Conservation (phyloP, 2,329 filamentous ascomycete genomes). For the Bretziella fagacearum region DNA sequence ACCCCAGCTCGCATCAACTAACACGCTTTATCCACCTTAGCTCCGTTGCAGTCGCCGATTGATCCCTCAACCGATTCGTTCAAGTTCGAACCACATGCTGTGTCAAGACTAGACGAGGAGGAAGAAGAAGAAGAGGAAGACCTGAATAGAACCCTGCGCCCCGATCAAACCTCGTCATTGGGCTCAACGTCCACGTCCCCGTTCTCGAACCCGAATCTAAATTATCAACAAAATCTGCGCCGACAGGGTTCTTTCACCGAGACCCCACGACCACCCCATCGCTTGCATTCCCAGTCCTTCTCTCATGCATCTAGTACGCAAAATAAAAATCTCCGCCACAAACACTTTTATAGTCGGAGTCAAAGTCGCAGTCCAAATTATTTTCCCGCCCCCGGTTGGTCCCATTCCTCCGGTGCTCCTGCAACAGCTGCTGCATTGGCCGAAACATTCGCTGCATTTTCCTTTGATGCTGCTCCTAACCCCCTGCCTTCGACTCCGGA, state of each 20-base stretch:
- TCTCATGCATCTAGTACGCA: background rate
- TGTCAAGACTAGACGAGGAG: slow-evolving; percentile 36
- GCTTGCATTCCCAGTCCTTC: slow-evolving; percentile 1
- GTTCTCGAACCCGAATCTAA: background rate
- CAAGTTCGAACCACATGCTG: slow-evolving; percentile 34
- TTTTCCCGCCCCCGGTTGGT: background rate
- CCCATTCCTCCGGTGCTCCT: slow-evolving; percentile 2
- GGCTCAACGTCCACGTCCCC: background rate
- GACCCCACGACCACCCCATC: background rate
- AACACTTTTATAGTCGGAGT: slow-evolving; percentile 4
- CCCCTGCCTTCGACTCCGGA: background rate
- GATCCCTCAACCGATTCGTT: slow-evolving; percentile 35
- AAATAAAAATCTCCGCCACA: background rate
- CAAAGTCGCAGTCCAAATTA: slow-evolving; percentile 3
- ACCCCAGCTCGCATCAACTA: slow-evolving; percentile 5
- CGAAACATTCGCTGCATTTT: background rate
- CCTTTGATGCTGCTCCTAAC: background rate
- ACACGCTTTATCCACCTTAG: slow-evolving; percentile 21
- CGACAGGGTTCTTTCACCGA: background rate
- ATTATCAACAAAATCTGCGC: background rate
- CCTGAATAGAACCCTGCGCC: slow-evolving; percentile 36
- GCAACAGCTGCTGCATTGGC: background rate
- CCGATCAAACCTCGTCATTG: slow-evolving; percentile 17
- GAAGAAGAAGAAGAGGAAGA: slow-evolving; percentile 33
- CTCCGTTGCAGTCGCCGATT: slow-evolving; percentile 42